phyloP scores from a whole-genome alignment of 805 yeast genomes.

The Yarrowia hollandica region DNA sequence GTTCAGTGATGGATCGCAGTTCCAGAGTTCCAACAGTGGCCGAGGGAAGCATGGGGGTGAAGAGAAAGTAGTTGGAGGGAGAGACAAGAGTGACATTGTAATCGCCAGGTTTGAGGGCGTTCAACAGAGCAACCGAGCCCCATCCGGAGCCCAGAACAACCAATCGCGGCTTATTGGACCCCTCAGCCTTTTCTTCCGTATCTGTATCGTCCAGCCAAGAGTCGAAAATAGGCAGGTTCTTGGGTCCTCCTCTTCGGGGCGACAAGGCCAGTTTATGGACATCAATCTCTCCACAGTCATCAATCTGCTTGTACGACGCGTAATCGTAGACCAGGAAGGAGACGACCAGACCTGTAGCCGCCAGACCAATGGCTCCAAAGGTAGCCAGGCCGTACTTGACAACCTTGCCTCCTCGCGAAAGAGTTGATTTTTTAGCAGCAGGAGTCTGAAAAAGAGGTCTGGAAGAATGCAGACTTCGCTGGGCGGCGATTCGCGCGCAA shows the following conservation, averaged over 20 bases:
- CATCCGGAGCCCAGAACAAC: slow-evolving; percentile 70
- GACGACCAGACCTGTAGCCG: slow-evolving; percentile 38
- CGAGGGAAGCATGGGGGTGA: slow-evolving; percentile 67
- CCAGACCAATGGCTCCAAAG: slow-evolving; percentile 32
- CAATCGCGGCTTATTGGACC: slow-evolving; percentile 48
- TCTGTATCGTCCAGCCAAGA: slow-evolving; percentile 61
- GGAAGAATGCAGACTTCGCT: neutral
- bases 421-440: too few species aligned
- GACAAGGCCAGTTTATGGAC: slow-evolving; percentile 55
- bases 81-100: slow-evolving; percentile 67
- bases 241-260: slow-evolving; percentile 68
- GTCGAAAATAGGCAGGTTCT: slow-evolving; percentile 61
- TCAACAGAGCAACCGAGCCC: slow-evolving; percentile 65
- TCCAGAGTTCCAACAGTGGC: slow-evolving; percentile 73
- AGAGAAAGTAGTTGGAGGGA: slow-evolving; percentile 67
- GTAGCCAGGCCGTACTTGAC: slow-evolving; percentile 2
- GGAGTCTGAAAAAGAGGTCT: neutral
- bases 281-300: slow-evolving; percentile 42
- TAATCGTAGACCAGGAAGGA: slow-evolving; percentile 58
- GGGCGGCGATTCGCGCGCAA: neutral
- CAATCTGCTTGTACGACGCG: slow-evolving; percentile 36
- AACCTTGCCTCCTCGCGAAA: neutral
- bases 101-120: slow-evolving; percentile 52
- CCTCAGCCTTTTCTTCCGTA: slow-evolving; percentile 39
- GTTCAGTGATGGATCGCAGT: slow-evolving; percentile 62